Evolutionary conservation across 768 basidiomycete genomes (phyloP).

Genomic region (Suillus paluster): DNA sequence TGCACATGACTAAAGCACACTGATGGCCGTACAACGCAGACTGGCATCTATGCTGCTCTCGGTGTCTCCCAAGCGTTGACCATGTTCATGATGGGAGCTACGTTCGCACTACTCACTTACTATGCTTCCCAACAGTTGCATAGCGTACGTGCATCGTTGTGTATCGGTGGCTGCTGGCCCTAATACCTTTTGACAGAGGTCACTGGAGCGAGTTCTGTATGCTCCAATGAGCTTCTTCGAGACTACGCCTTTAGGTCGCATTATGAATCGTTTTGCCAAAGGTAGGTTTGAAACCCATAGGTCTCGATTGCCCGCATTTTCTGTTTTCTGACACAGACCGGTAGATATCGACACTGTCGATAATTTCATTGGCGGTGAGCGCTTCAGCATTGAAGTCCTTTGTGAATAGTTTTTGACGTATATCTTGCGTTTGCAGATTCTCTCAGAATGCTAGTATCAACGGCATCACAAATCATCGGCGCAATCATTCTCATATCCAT

Average conservation of each 20-base stretch:
- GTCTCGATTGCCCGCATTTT: background rate
- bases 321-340: constrained; percentile 8
- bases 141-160: constrained; percentile 40
- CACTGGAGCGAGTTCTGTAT: constrained; percentile 73
- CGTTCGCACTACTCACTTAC: constrained; percentile 71
- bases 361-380: constrained; percentile 55
- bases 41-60: constrained; percentile 79
- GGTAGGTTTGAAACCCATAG: constrained; percentile 41
- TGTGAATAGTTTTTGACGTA: background rate
- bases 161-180: background rate
- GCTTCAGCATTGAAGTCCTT: constrained; percentile 23
- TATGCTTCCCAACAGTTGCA: constrained; percentile 77
- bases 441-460: constrained; percentile 71
- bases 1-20: constrained; percentile 32
- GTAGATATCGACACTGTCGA: constrained; percentile 81
- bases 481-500: constrained; percentile 81
- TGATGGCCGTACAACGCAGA: constrained; percentile 44
- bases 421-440: constrained; percentile 48
- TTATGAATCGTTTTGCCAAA: constrained; percentile 91
- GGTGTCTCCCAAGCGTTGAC: constrained; percentile 72
- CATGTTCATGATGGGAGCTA: constrained; percentile 68
- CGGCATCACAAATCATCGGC: constrained; percentile 68
- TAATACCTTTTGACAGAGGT: constrained; percentile 43
- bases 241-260: constrained; percentile 84
- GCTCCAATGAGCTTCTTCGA: constrained; percentile 94